Conservation (phyloP, 2,329 filamentous ascomycete genomes). For the Colletotrichum truncatum region DNA sequence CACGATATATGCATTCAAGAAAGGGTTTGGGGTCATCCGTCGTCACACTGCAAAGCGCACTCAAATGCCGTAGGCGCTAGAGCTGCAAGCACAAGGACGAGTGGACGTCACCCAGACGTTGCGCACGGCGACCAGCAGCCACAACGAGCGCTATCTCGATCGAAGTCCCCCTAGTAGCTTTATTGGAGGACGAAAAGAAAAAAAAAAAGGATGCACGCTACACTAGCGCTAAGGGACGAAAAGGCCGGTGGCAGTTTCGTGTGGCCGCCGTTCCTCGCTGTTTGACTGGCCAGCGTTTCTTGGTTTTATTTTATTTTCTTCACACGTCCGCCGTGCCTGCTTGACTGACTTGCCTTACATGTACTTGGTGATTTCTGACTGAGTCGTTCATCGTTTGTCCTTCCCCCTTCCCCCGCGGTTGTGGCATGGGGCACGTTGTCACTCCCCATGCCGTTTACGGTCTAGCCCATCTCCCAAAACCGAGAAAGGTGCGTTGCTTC, state of each 20-base stretch:
- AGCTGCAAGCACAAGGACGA: neutral
- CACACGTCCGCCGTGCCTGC: neutral
- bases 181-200: neutral
- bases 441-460: neutral
- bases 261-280: slow-evolving; percentile 9
- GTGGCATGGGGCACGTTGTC: neutral
- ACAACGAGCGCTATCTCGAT: slow-evolving; percentile 22
- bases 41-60: neutral
- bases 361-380: neutral
- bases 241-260: slow-evolving; percentile 20
- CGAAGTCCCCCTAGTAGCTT: neutral
- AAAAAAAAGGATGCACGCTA: neutral
- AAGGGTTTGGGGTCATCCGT: neutral
- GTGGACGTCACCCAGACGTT: slow-evolving; percentile 20
- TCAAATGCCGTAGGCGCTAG: neutral
- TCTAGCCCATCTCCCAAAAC: slow-evolving; percentile 1
- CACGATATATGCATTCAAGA: neutral
- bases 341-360: neutral
- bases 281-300: slow-evolving; percentile 24
- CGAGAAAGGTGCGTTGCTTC: neutral
- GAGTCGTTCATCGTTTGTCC: slow-evolving; percentile 5
- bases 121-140: slow-evolving; percentile 27
- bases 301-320: neutral
- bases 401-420: neutral
- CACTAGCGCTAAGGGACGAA: neutral